Percentiles rank a stretch among this genome's conserved stretches.
These are phyloP conservation scores for Clathrus columnatus DNA, from an alignment of 768 basidiomycete species.

Conservation along the genomic window DNA sequence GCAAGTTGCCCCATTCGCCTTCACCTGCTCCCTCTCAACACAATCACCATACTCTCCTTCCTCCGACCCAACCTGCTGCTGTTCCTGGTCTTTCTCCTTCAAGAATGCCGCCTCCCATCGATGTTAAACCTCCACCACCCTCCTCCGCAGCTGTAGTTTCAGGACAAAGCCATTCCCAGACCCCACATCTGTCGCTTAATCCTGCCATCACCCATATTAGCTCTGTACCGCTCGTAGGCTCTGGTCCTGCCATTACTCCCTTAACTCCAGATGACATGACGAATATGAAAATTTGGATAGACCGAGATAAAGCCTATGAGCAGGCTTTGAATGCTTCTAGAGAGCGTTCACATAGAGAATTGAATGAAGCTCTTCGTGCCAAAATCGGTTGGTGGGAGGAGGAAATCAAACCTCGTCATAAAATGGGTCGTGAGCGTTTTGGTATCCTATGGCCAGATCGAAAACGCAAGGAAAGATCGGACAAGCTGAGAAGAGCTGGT, in stretches of 20 bases:
- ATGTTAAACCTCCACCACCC: conserved; percentile 16
- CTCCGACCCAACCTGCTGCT: conserved; percentile 16
- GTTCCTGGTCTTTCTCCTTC: conserved; percentile 12
- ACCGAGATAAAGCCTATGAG: conserved; percentile 50
- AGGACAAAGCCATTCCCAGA: conserved; percentile 27
- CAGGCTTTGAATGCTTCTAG: conserved; percentile 39
- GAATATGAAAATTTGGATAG: conserved; percentile 55
- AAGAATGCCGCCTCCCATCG: conserved; percentile 12
- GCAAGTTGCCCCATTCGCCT: conserved; percentile 2
- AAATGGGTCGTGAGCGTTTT: conserved; percentile 34
- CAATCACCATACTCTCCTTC: conserved; percentile 10
- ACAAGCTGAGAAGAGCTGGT: conserved; percentile 40
- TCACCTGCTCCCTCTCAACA: conserved; percentile 1
- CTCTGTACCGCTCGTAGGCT: conserved; percentile 49
- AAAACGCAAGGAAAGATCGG: conserved; percentile 32
- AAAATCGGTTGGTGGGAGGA: conserved; percentile 58
- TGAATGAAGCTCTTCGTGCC: conserved; percentile 18
- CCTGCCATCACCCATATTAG: conserved; percentile 51
- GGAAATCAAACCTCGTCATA: conserved; percentile 32
- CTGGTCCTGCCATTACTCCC: conserved; percentile 44
- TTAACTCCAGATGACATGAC: conserved; percentile 43
- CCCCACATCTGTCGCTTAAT: conserved; percentile 39
- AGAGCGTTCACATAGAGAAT: conserved; percentile 43
- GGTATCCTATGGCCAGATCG: conserved; percentile 45
- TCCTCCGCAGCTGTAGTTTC: conserved; percentile 15